A percentile compares a stretch with the other conserved stretches of the same genome.
Evolutionary conservation across 768 basidiomycete genomes (phyloP).

Genomic region (Boletus rubropictus): DNA sequence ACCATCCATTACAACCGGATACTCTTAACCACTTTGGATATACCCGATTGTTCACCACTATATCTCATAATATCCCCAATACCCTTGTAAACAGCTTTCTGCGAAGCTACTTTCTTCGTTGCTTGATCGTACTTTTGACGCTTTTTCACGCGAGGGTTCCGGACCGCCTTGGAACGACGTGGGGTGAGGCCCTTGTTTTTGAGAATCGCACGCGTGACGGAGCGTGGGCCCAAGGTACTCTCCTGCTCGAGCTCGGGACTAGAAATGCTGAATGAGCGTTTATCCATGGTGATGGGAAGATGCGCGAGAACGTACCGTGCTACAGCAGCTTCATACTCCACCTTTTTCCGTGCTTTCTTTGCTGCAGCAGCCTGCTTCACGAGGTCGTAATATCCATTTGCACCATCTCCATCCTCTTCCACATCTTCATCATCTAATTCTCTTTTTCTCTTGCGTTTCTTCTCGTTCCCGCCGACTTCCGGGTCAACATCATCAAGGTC

Average conservation of each 20-base stretch:
- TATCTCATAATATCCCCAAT: constrained; percentile 68
- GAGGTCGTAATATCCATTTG: constrained; percentile 85
- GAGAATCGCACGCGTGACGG: constrained; percentile 84
- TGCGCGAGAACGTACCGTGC: constrained; percentile 43
- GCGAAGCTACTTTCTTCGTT: constrained; percentile 84
- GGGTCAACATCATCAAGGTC: constrained; percentile 60
- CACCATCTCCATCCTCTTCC: constrained; percentile 42
- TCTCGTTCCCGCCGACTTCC: constrained; percentile 30
- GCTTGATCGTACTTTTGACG: constrained; percentile 90
- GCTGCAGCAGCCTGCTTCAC: constrained; percentile 69
- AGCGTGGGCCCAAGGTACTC: constrained; percentile 67
- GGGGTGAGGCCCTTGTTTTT: constrained; percentile 95
- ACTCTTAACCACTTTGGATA: constrained; percentile 85
- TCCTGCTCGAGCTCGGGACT: constrained; percentile 35
- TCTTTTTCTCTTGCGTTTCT: constrained; percentile 36
- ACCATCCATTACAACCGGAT: constrained; percentile 47
- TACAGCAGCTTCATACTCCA: constrained; percentile 65
- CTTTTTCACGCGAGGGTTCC: constrained; percentile 98
- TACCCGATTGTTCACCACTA: constrained; percentile 90
- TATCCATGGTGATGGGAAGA: constrained; percentile 5
- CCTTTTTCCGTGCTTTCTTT: constrained; percentile 75
- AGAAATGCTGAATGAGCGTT: constrained; percentile 1
- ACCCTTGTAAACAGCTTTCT: constrained; percentile 90
- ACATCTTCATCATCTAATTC: constrained; percentile 36
- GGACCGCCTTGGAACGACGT: constrained; percentile 77